Evolutionary conservation across 176 grass and related monocot genomes (phyloP).

Genomic region (Ananas comosus): DNA sequence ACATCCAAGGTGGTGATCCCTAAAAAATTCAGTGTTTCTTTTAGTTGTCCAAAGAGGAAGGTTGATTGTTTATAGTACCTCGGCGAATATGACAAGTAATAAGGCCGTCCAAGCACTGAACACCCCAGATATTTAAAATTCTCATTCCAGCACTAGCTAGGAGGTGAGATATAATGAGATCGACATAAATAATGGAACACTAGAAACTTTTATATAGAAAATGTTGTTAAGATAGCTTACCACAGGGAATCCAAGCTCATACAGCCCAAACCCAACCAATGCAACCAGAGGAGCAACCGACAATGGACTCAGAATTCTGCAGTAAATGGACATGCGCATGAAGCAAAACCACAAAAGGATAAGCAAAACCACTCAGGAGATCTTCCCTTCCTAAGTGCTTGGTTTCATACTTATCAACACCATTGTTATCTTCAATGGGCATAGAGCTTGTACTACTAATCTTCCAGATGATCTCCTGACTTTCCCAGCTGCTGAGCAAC

Average conservation of each 20-base stretch:
- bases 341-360: background rate
- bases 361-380: no score
- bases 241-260: conserved; percentile 75
- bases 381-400: no score
- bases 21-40: background rate
- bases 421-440: no score
- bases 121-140: background rate
- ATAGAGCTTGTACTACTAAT: no score
- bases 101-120: background rate
- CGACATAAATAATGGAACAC: background rate
- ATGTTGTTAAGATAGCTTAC: conserved; percentile 27
- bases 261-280: conserved; percentile 74
- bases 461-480: no score
- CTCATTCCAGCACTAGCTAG: background rate
- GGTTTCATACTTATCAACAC: no score
- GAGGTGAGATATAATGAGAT: background rate
- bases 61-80: conserved; percentile 38
- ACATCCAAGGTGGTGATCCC: background rate
- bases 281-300: conserved; percentile 58
- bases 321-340: background rate
- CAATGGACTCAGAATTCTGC: conserved; percentile 69
- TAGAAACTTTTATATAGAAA: conserved; percentile 7
- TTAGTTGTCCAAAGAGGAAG: background rate
- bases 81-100: conserved; percentile 58
- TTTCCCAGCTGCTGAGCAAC: no score